Base-by-base conservation (phyloP, 371 early-diverging fungal genomes). In the Mucor sp. region DNA sequence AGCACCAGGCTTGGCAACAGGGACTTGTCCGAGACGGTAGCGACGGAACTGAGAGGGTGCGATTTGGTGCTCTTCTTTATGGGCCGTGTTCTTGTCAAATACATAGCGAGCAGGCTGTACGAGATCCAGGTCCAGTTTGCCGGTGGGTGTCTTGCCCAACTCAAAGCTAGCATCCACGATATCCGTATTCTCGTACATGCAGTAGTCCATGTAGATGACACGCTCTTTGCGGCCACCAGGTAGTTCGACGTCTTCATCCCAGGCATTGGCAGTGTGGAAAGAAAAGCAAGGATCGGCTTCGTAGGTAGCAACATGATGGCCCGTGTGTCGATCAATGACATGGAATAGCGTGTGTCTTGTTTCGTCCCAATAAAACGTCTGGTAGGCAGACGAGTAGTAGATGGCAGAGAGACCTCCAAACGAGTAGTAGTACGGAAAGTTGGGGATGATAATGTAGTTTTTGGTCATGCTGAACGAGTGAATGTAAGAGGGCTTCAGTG, bases 391-490 rank as follows among this genome's bases (percentile, higher is more conserved):
- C 4, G 85, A 85, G 56, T 86, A 81, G 67, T 87, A 89, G 17
- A 89, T 58, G 15, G 86, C 85, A 30, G 85, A 83, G 19, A 89
- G 33, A 1, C 89, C 89, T 56, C 82, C 85, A 32, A 77, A 85
- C 1, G 79, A 79, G 48, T 85, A 86, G 37, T 86, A 86, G 48
- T 85, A 87, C 11, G 85, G 90, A 60, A 86, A 88, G 66, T 84
- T 85, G 32, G 82, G 81, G 6, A 90, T 69, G n/a, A 90, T 81
- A 47, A 90, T 82, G 68, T 84, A 90, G n/a, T 82, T 82, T 63
- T 87, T 79, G 12, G 89, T 89, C 78, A 88, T 66, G 19, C 76
- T 75, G 62, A 90, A 88, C 6, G 87, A 84, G 69, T 91, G 90
- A 53, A 90, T 82, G 56, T 87, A 89, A 0, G 87, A 74, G 2